Percentiles rank a stretch among this genome's conserved stretches.
Conservation (phyloP, 352 stramenopile species). For the Phytophthora citrophthora region DNA sequence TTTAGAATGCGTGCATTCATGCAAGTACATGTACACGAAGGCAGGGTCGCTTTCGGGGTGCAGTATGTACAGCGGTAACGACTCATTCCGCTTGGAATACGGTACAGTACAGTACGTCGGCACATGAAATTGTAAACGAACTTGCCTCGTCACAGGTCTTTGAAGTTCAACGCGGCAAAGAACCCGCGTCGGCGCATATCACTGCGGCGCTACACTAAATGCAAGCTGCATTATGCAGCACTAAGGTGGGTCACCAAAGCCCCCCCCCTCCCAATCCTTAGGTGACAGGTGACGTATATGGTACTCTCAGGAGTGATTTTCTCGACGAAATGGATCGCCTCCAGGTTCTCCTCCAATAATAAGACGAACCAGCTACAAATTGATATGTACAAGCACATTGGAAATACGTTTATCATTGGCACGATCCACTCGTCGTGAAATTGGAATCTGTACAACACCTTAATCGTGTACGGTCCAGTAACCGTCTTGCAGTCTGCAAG, state of each 20-base stretch:
- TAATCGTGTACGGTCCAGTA: too few relatives aligned
- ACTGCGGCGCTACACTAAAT: background rate
- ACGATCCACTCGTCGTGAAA: constrained; percentile 54
- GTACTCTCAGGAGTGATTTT: too few relatives aligned
- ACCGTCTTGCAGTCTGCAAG: too few relatives aligned
- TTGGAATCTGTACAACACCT: constrained; percentile 35
- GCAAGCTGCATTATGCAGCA: background rate
- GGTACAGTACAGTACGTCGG: too few relatives aligned
- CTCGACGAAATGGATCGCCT: too few relatives aligned
- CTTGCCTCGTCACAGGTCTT: constrained; percentile 14
- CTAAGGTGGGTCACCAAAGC: background rate
- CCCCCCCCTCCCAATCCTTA: background rate
- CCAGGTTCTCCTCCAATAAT: too few relatives aligned
- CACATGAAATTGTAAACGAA: too few relatives aligned
- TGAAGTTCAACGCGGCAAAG: constrained; percentile 11
- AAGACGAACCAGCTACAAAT: too few relatives aligned
- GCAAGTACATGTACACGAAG: background rate
- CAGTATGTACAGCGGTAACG: background rate
- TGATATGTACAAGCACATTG: too few relatives aligned
- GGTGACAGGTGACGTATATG: too few relatives aligned
- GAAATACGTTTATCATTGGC: constrained; percentile 27
- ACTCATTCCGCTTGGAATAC: background rate
- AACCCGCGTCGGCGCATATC: background rate
- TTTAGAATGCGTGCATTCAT: too few relatives aligned
- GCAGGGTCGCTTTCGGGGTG: background rate